Percentiles rank a stretch among this genome's conserved stretches.
Conservation (phyloP, 768 basidiomycete species). For the Lactarius sp. region DNA sequence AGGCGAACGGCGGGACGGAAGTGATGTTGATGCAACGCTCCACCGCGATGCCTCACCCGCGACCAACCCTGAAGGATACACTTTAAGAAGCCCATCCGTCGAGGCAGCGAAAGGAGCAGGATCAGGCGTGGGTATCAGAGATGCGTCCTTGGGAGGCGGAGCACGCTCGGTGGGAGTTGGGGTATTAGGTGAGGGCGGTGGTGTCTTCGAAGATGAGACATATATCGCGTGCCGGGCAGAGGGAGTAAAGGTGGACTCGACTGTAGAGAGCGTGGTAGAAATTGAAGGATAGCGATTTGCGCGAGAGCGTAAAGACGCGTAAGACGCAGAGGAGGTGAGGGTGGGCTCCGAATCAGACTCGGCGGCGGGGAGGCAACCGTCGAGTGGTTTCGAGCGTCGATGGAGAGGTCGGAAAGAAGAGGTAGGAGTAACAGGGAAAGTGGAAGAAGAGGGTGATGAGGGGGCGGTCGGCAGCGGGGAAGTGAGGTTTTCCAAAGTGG, state of each 20-base stretch:
- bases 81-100: slow-evolving; percentile 14
- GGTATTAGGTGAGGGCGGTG: slow-evolving; percentile 19
- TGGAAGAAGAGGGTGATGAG: slow-evolving; percentile 21
- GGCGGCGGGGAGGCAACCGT: background rate
- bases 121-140: background rate
- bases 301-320: slow-evolving; percentile 25
- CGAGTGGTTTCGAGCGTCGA: slow-evolving; percentile 22
- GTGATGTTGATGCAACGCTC: slow-evolving; percentile 25
- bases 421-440: slow-evolving; percentile 20
- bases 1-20: slow-evolving; percentile 9
- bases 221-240: slow-evolving; percentile 22
- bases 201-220: slow-evolving; percentile 5
- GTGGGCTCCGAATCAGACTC: slow-evolving; percentile 20
- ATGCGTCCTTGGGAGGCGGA: background rate
- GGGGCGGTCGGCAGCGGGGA: slow-evolving; percentile 16
- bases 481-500: slow-evolving; percentile 17
- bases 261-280: slow-evolving; percentile 25
- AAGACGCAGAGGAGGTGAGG: slow-evolving; percentile 25
- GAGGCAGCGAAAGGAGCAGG: background rate
- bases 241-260: slow-evolving; percentile 8
- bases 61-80: slow-evolving; percentile 20
- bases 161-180: slow-evolving; percentile 14
- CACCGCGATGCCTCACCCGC: slow-evolving; percentile 22
- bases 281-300: slow-evolving; percentile 25
- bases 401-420: slow-evolving; percentile 22